Evolutionary conservation across 2,329 filamentous ascomycete genomes (phyloP).

Genomic region (Apiospora marii): DNA sequence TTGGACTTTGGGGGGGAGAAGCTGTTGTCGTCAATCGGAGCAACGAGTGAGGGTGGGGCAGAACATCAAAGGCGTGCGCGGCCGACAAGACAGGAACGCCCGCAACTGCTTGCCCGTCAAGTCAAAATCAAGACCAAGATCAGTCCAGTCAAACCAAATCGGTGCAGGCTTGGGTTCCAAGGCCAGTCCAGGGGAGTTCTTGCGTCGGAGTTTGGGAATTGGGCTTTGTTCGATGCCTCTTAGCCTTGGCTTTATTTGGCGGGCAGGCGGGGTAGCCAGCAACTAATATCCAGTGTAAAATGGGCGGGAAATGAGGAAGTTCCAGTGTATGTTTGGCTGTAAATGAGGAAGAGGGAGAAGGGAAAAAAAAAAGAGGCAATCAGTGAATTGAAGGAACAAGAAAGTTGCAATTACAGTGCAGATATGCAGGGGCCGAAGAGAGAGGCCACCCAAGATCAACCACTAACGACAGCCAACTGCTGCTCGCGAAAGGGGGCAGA

Average conservation of each 20-base stretch:
- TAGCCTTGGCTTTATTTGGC: constrained; percentile 13
- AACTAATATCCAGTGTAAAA: constrained; percentile 13
- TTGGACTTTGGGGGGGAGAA: neutral
- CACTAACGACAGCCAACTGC: neutral
- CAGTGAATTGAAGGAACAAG: constrained; percentile 3
- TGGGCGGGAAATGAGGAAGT: constrained; percentile 14
- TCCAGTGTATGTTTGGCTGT: neutral
- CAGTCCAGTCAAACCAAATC: neutral
- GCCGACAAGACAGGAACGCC: constrained; percentile 6
- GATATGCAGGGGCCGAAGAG: constrained; percentile 19
- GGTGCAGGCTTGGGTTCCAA: constrained; percentile 18
- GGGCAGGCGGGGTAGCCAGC: neutral
- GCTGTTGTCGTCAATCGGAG: constrained; percentile 3
- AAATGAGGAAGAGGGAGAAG: too few relatives aligned
- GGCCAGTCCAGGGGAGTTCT: neutral
- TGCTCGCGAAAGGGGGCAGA: constrained; percentile 16
- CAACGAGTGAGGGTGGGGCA: constrained; percentile 19
- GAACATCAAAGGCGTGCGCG: neutral
- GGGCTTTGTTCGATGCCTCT: constrained; percentile 17
- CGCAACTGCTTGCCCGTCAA: constrained; percentile 4
- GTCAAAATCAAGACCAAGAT: neutral
- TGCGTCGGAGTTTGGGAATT: constrained; percentile 13
- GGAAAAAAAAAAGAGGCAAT: neutral
- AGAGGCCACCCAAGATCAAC: constrained; percentile 7
- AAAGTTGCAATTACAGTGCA: constrained; percentile 8